Evolutionary conservation across 2,329 filamentous ascomycete species (phyloP).

Genomic region (Hirsutella thompsonii): DNA sequence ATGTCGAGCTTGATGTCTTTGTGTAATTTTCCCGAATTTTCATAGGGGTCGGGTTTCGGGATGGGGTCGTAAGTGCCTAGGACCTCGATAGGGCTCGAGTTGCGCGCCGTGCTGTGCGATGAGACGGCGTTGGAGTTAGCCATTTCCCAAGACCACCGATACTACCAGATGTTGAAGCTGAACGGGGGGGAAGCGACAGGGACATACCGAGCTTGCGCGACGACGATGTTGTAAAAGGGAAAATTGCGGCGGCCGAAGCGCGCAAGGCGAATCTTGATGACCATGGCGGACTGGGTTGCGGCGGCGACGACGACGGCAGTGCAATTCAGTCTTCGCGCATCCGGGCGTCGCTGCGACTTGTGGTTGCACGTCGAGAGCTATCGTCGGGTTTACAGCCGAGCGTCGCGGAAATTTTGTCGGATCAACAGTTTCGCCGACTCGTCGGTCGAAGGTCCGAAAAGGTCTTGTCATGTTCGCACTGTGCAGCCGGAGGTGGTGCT

Average conservation of each 20-base stretch:
- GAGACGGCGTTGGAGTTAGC: too few species aligned
- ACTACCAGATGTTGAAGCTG: too few species aligned
- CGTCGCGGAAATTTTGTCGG: slow-evolving; percentile 12
- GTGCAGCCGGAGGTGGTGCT: too few species aligned
- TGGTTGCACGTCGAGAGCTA: not conserved
- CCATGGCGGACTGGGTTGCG: slow-evolving; percentile 44
- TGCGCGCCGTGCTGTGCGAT: slow-evolving; percentile 63
- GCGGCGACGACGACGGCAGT: too few species aligned
- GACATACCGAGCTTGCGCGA: slow-evolving; percentile 75
- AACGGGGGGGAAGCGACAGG: not conserved
- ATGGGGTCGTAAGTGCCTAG: slow-evolving; percentile 66
- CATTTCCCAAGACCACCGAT: too few species aligned
- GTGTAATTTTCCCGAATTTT: slow-evolving; percentile 52
- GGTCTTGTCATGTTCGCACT: too few species aligned
- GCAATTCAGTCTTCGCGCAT: too few species aligned
- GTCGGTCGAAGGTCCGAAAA: not conserved
- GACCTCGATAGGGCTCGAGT: slow-evolving; percentile 85
- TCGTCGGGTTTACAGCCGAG: not conserved
- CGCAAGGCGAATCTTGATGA: slow-evolving; percentile 84
- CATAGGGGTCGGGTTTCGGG: slow-evolving; percentile 49
- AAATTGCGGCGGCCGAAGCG: slow-evolving; percentile 80
- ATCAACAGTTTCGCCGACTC: slow-evolving; percentile 22
- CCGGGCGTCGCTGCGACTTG: too few species aligned
- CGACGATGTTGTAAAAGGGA: slow-evolving; percentile 97
- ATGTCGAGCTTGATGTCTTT: slow-evolving; percentile 88